Percentiles rank a stretch among this genome's conserved stretches.
Evolutionary conservation across 306 rosid genomes (phyloP).

Genomic region (Malus fusca): DNA sequence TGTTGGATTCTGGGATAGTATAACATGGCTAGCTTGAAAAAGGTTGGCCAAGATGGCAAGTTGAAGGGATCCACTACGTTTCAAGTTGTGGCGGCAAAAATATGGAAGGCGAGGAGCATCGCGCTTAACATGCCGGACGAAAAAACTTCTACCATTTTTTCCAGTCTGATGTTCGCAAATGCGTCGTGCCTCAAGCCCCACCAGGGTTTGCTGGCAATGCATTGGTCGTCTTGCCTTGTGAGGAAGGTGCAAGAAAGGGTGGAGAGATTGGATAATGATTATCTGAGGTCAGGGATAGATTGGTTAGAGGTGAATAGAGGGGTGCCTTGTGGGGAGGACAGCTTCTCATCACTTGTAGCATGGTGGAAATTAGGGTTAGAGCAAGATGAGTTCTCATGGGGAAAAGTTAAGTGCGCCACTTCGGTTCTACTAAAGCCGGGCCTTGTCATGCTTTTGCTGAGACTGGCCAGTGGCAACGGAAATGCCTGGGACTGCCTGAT

Average conservation of each 20-base stretch:
- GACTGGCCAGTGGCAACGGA: not conserved
- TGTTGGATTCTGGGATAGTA: too few relatives aligned
- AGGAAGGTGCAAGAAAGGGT: conserved; percentile 46
- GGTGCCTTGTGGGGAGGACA: conserved; percentile 40
- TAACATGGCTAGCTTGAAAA: conserved; percentile 9
- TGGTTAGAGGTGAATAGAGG: conserved; percentile 55
- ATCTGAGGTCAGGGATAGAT: conserved; percentile 44
- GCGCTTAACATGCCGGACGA: conserved; percentile 26
- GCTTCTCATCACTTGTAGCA: conserved; percentile 54
- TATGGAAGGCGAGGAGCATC: conserved; percentile 47
- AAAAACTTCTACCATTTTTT: conserved; percentile 29
- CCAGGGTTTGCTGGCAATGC: conserved; percentile 49
- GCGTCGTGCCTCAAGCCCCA: conserved; percentile 28
- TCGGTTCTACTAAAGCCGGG: not conserved
- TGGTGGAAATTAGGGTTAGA: conserved; percentile 49
- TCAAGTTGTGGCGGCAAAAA: conserved; percentile 40
- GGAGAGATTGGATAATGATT: conserved; percentile 46
- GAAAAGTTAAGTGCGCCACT: not conserved
- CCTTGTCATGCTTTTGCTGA: not conserved
- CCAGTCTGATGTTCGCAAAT: conserved; percentile 41
- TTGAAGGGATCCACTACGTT: conserved; percentile 28
- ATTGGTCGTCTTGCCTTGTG: conserved; percentile 23
- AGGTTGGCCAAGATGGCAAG: conserved; percentile 8
- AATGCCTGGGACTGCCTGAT: not conserved
- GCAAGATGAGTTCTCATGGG: conserved; percentile 8